These are phyloP conservation scores for Leccinum subtestaceum DNA, from an alignment of 768 basidiomycete species.

Conservation along the genomic window DNA sequence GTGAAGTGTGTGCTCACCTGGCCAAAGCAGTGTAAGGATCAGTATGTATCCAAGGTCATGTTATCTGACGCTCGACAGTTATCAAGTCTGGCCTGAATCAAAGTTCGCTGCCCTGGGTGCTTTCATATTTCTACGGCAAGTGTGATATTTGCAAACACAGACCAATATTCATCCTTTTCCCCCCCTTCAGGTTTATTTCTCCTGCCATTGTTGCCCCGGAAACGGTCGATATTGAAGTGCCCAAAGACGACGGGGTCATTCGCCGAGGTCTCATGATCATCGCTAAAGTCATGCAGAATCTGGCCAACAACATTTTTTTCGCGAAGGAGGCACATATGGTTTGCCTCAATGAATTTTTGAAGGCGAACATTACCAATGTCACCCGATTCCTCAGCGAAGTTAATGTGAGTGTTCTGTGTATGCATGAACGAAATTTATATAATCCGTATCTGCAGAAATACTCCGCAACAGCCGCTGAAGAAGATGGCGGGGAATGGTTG, in stretches of 20 bases:
- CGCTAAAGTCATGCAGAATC: conserved; percentile 88
- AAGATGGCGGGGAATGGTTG: conserved; percentile 69
- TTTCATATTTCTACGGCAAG: conserved; percentile 84
- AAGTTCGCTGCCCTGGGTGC: conserved; percentile 84
- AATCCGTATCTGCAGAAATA: conserved; percentile 38
- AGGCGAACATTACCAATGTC: conserved; percentile 65
- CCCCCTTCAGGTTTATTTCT: conserved; percentile 73
- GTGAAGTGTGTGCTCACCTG: conserved; percentile 84
- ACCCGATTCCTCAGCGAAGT: conserved; percentile 77
- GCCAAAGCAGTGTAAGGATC: conserved; percentile 67
- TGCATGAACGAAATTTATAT: background rate
- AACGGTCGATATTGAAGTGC: conserved; percentile 77
- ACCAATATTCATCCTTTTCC: conserved; percentile 3
- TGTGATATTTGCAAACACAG: background rate
- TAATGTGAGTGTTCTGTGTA: conserved; percentile 44
- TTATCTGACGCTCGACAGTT: conserved; percentile 35
- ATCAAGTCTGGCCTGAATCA: conserved; percentile 71
- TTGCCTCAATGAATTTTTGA: conserved; percentile 71
- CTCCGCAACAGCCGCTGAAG: conserved; percentile 44
- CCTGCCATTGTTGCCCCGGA: conserved; percentile 89
- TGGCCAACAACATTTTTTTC: conserved; percentile 93
- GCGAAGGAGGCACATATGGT: conserved; percentile 89
- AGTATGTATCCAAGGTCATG: conserved; percentile 2
- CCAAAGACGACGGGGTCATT: conserved; percentile 56
- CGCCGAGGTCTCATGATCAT: conserved; percentile 82